Base-by-base conservation (phyloP, 2,329 filamentous ascomycete genomes). In the Monosporascus sp. region DNA sequence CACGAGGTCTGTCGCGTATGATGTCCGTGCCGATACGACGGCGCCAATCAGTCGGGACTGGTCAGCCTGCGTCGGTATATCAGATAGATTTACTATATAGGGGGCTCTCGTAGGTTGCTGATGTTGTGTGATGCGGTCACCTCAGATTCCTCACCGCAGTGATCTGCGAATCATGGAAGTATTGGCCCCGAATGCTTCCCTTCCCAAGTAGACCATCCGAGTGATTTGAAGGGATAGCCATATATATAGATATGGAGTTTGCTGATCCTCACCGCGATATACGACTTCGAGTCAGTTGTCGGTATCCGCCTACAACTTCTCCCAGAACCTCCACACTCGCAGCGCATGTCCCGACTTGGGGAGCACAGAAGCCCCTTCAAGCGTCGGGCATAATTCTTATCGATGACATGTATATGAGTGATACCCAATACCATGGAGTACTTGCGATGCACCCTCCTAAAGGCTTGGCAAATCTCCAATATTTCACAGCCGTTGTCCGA, bases 401-500 rank as follows among this genome's bases (percentile, higher is more conserved):
- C 22, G 37, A 52, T 16, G 49, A 41, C 40, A 17, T 38, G 49
- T 26, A 47, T 47, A 11, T 26, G 41, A 48, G 49, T n/a, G 22
- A 43, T 50, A 24, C 48, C 44, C 50, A 46, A 56, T 53, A 37
- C 37, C 24, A 53, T 48, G 49, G 50, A 50, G 51, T 48, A n/a
- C 49, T 60, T 55, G 56, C 52, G 55, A 58, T 57, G 55, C 48
- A 53, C 56, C 40, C 57, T n/a, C 9, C 44, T 11, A 49, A 41
- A 48, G 50, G 14, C 43, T 40, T 47, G 22, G 37, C 19, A 7
- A 24, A 22, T 41, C 53, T 17, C 34, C 49, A 57, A 55, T 53
- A 48, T 48, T 54, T 45, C 46, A 11, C 40, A 60, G 46, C 54
- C 41, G 48, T 52, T 62, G 54, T 59, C 56, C 49, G 47, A 59